Evolutionary conservation across 345 rosid species (phyloP).

Genomic region (Pugionium cornutum): DNA sequence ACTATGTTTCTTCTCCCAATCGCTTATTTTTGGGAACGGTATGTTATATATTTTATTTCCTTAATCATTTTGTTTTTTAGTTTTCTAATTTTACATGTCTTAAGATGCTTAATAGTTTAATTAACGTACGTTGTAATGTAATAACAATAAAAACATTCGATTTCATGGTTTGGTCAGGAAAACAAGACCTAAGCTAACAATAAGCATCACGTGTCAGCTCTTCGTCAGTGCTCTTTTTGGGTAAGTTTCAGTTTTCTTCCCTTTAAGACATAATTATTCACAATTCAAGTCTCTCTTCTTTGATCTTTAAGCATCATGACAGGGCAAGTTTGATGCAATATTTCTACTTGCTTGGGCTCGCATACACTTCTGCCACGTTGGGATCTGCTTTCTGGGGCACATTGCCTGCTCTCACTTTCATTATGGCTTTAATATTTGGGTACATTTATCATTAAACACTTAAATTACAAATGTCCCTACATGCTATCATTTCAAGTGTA

Average conservation of each 20-base stretch:
- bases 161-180: conserved; percentile 45
- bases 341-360: conserved; percentile 63
- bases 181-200: conserved; percentile 66
- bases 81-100: not conserved
- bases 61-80: not conserved
- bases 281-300: not conserved
- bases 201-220: conserved; percentile 48
- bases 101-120: no score
- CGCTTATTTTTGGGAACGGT: conserved; percentile 64
- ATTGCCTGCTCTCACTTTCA: conserved; percentile 62
- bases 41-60: not conserved
- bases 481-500: conserved; percentile 13
- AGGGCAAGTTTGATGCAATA: conserved; percentile 69
- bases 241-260: conserved; percentile 34
- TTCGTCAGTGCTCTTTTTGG: conserved; percentile 71
- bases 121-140: no score
- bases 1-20: conserved; percentile 54
- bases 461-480: not conserved
- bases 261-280: not conserved
- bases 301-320: conserved; percentile 5
- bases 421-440: conserved; percentile 69
- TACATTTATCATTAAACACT: conserved; percentile 19
- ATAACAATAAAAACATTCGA: not conserved
- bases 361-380: conserved; percentile 64
- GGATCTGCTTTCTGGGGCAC: conserved; percentile 60